Conservation (phyloP, 768 basidiomycete species). For the Termitomyces eurrhizus region DNA sequence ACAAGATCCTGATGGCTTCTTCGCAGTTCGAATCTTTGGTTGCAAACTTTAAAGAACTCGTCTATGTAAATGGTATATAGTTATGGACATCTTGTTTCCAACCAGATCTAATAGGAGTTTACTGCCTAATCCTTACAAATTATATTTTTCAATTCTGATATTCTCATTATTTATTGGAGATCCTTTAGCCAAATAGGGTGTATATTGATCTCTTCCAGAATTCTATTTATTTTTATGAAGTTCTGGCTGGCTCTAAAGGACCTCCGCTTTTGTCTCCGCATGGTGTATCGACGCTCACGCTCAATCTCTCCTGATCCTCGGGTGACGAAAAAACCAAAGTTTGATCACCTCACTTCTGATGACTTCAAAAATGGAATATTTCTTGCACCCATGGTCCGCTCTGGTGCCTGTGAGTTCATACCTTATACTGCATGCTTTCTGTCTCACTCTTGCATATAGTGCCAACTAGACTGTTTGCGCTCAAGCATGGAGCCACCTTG, state of each 20-base stretch:
- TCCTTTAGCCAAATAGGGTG: neutral
- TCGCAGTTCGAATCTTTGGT: conserved; percentile 51
- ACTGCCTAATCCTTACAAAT: neutral
- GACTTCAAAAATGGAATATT: conserved; percentile 89
- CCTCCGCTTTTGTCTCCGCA: conserved; percentile 2
- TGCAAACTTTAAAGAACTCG: conserved; percentile 39
- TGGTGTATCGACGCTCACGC: conserved; percentile 51
- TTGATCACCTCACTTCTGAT: conserved; percentile 58
- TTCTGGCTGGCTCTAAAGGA: conserved; percentile 5
- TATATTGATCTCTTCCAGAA: neutral
- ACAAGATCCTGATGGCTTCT: conserved; percentile 5
- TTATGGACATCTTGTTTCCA: conserved; percentile 17
- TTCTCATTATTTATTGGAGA: neutral
- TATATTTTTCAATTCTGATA: conserved; percentile 2
- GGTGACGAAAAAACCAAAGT: conserved; percentile 49
- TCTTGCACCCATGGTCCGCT: conserved; percentile 98
- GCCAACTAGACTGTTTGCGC: conserved; percentile 78
- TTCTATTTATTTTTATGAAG: conserved; percentile 10
- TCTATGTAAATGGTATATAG: conserved; percentile 17
- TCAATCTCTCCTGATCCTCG: conserved; percentile 46
- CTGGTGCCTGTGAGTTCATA: conserved; percentile 68
- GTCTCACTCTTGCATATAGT: conserved; percentile 42
- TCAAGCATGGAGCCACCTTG: conserved; percentile 90
- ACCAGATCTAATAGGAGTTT: conserved; percentile 11
- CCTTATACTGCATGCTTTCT: conserved; percentile 2